Percentiles rank a stretch among this genome's conserved stretches.
These are phyloP conservation scores for Coemansia sp. DNA, from an alignment of 192 early-diverging fungal species.

Conservation along the genomic window DNA sequence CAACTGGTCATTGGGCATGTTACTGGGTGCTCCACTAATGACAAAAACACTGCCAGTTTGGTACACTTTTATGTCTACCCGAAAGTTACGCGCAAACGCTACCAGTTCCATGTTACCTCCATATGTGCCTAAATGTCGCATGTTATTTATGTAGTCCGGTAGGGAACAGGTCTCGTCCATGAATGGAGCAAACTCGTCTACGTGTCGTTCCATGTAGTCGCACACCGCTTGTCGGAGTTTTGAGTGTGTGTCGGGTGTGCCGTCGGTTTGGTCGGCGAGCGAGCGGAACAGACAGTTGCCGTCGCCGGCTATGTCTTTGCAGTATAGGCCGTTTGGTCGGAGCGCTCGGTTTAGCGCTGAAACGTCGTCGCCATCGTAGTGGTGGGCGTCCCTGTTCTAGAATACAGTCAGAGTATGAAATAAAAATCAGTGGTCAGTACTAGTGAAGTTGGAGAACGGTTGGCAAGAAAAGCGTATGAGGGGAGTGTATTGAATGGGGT, in stretches of 20 bases:
- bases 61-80: constrained; percentile 69
- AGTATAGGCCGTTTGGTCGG: constrained; percentile 36
- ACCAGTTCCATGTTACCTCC: constrained; percentile 76
- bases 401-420: too few species aligned
- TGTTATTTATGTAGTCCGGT: constrained; percentile 58
- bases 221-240: constrained; percentile 60
- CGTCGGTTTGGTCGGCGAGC: constrained; percentile 69
- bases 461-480: background rate
- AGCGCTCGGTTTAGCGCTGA: constrained; percentile 57
- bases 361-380: constrained; percentile 29
- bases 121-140: constrained; percentile 63
- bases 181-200: constrained; percentile 63
- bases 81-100: constrained; percentile 64
- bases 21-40: constrained; percentile 61
- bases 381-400: constrained; percentile 4
- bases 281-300: constrained; percentile 73
- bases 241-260: constrained; percentile 58
- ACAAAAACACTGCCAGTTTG: constrained; percentile 70
- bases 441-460: too few species aligned
- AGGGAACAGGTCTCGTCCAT: constrained; percentile 64
- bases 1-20: constrained; percentile 32
- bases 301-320: constrained; percentile 70
- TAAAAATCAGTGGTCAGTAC: background rate
- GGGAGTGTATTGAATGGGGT: background rate
- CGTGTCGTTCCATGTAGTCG: constrained; percentile 60